Evolutionary conservation across 2,329 filamentous ascomycete genomes (phyloP), one percentile per base, ranked within the genome.

Genomic region (Achaetomium macrosporum): DNA sequence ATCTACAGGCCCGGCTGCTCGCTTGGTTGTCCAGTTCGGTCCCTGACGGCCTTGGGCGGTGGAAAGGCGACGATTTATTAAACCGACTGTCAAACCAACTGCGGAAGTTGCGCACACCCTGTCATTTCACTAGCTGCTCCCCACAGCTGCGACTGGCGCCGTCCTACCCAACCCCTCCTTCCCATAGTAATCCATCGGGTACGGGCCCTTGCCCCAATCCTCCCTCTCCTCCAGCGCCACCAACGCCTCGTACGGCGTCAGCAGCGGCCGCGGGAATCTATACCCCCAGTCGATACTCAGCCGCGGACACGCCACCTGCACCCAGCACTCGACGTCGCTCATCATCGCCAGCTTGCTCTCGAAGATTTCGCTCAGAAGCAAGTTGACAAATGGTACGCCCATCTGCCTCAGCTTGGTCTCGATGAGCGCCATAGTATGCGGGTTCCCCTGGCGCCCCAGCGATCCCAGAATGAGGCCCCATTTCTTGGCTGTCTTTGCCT

Each of bases 261-360:
- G 70, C 54, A 99, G 68, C 44, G 93, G 93, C 43, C 88, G 74
- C 1, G 90, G 82, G 66, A 99, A 99, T 0, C 93, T 93, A 72
- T 97, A 97, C 0, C 93, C 93, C 93, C 93, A 99, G 71, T 99
- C 93, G 61, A 99, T 99, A 69, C 92, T 97, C 67, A 99, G 67
- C 46, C 93, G 76, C n/a, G 93, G 93, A 71, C 93, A 99, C 5
- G 93, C 93, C 47, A 99, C 90, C 71, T 99, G 93, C 37, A 99
- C 92, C 93, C 93, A 99, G 63, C 90, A 95, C 66, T 96, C 92
- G 2, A 99, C 88, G 64, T 97, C 92, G 30, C 74, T 72, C 90
- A 99, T 96, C 76, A 93, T 84, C 0, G 89, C 90, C 59, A 99
- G 72, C 73, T 97, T 99, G 0, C 90, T 91, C 0, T 95, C 93